These are phyloP conservation scores for Priceomyces fermenticarens DNA, from an alignment of 805 yeast genomes.

Conservation along the genomic window DNA sequence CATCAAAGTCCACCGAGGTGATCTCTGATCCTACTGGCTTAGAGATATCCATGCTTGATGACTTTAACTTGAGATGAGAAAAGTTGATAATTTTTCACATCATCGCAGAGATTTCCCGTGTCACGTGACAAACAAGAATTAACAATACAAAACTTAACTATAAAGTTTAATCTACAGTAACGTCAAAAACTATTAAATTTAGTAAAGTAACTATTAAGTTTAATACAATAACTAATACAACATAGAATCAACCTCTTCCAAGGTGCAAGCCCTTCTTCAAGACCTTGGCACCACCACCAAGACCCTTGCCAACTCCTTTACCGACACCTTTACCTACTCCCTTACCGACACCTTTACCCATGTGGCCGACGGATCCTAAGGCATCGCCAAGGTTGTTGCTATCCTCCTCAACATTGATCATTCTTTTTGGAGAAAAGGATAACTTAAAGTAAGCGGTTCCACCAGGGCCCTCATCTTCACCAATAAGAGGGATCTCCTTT, in stretches of 20 bases:
- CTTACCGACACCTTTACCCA: slow-evolving; percentile 42
- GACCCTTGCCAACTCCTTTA: slow-evolving; percentile 33
- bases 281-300: slow-evolving; percentile 34
- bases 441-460: slow-evolving; percentile 64
- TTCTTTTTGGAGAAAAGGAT: slow-evolving; percentile 68
- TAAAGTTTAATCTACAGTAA: too few relatives aligned
- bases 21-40: slow-evolving; percentile 96
- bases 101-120: not conserved
- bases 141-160: not conserved
- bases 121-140: slow-evolving; percentile 6
- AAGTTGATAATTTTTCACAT: slow-evolving; percentile 4
- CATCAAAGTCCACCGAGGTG: slow-evolving; percentile 86
- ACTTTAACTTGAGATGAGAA: slow-evolving; percentile 6
- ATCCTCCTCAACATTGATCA: slow-evolving; percentile 42
- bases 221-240: not conserved
- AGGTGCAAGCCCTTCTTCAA: slow-evolving; percentile 36
- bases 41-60: slow-evolving; percentile 78
- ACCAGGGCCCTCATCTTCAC: slow-evolving; percentile 50
- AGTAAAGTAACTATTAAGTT: slow-evolving; percentile 1
- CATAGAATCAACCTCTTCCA: slow-evolving; percentile 18
- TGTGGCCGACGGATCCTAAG: slow-evolving; percentile 40
- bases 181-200: not conserved
- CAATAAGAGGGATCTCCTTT: slow-evolving; percentile 49
- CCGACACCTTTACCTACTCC: slow-evolving; percentile 31
- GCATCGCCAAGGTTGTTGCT: slow-evolving; percentile 42